Evolutionary conservation across 495 filamentous ascomycete genomes (phyloP), one percentile per base, ranked within the genome.

Genomic region (Xylaria telfairii): DNA sequence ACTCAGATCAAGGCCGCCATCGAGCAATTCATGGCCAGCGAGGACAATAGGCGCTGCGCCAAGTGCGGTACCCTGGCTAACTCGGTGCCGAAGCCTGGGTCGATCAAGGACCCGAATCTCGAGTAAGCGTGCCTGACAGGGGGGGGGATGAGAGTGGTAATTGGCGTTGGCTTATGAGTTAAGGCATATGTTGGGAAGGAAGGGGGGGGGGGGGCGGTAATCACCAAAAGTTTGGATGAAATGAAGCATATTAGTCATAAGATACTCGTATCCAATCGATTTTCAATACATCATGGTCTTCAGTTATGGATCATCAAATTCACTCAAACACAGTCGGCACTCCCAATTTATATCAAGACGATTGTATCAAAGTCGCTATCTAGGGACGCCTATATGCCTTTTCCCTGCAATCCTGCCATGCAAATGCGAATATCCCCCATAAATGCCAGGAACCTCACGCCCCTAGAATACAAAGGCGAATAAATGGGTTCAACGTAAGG

Each of bases 1-100:
- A 97, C 93, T 51, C 96, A 99, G 86, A 94, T 99, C 69, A 99
- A 97, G 86, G 90, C 87, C 67, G 96, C 95, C 7, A 95, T 99
- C 39, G 90, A 97, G 77, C 86, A 82, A 56, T 98, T 97, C 78
- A 92, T 89, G 74, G 87, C 81, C 3, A 89, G 90, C 74, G 87
- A 90, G 70, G 87, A 89, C 73, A 88, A 86, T 80, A 87, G 96
- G 80, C 92, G 82, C 71, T 99, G 96, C 82, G 86, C 86, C 74
- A 85, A 83, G 19, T 99, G 96, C 78, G 95, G 95, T 17, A 84
- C 82, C 65, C 71, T 97, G 67, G 95, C 93, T 3, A 81, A 86
- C 65, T 83, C 81, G 73, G 80, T 80, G 46, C 87, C 87, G 9
- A 80, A 80, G 77, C 76, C 75, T 5, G 87, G 87, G 37, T 79